phyloP scores from a whole-genome alignment of 176 grass and related monocot genomes.

The Hordeum marinum region DNA sequence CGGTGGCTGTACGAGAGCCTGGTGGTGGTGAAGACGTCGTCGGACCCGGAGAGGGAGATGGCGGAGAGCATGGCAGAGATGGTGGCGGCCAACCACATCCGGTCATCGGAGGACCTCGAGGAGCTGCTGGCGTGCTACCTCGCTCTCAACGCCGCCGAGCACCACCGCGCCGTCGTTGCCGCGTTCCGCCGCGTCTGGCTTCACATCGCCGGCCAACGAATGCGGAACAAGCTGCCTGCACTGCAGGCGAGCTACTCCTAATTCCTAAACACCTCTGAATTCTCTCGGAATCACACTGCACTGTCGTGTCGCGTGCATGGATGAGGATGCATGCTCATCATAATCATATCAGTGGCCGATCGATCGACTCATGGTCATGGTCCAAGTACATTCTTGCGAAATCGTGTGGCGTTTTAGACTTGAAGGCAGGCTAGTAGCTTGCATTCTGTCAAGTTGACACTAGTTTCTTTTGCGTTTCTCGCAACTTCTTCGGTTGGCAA shows the following conservation, averaged over 20 bases:
- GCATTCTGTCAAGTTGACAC: neutral
- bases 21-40: constrained; percentile 69
- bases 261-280: neutral
- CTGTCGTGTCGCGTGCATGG: neutral
- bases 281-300: neutral
- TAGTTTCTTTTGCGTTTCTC: neutral
- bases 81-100: constrained; percentile 59
- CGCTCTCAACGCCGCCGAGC: constrained; percentile 77
- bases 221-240: neutral
- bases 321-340: neutral
- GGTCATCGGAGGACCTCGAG: constrained; percentile 56
- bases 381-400: neutral
- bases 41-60: constrained; percentile 73
- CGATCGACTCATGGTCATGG: neutral
- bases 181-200: constrained; percentile 60
- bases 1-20: constrained; percentile 65
- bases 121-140: constrained; percentile 89
- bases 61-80: constrained; percentile 89
- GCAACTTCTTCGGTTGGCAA: neutral
- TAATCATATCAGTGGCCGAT: neutral
- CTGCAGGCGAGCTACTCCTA: neutral
- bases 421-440: neutral
- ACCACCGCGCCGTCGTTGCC: constrained; percentile 57
- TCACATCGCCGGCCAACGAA: constrained; percentile 25
- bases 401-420: neutral